Conservation (phyloP, 75 land plant species). For the Larix kaempferi region DNA sequence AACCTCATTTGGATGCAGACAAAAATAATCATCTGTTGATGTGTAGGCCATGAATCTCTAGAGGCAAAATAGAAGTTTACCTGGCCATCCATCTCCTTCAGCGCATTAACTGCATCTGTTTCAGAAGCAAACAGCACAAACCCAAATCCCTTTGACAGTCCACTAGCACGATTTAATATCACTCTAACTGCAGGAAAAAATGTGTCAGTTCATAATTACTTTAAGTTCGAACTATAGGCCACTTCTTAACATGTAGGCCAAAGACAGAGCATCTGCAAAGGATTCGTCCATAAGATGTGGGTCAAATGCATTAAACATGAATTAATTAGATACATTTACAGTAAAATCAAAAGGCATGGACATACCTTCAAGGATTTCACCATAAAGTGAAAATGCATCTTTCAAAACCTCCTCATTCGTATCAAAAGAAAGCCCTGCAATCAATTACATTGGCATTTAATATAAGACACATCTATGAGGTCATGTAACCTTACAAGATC, state of each 20-base stretch:
- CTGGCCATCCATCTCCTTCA: constrained; percentile 46
- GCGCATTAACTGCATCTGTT: constrained; percentile 29
- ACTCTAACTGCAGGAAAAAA: constrained; percentile 31
- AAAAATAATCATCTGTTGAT: neutral
- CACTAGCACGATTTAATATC: constrained; percentile 34
- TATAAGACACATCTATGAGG: neutral
- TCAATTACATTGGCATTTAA: neutral
- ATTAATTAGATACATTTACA: neutral
- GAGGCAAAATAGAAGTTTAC: constrained; percentile 12
- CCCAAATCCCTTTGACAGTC: constrained; percentile 80
- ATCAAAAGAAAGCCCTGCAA: constrained; percentile 53
- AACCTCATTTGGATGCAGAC: neutral
- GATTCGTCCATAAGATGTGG: neutral
- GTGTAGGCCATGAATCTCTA: neutral
- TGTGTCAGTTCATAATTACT: no score
- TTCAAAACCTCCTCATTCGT: constrained; percentile 43
- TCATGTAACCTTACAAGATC: neutral
- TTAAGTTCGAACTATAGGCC: no score
- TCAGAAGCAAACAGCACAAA: constrained; percentile 60
- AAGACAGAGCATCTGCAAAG: neutral
- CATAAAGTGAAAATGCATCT: constrained; percentile 37
- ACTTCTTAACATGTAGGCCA: neutral
- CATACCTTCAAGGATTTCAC: constrained; percentile 50
- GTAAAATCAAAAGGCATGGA: neutral
- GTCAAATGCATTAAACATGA: neutral